Evolutionary conservation across 2,329 filamentous ascomycete genomes (phyloP), one percentile per base, ranked within the genome.

Genomic region (Alternaria arbusti): DNA sequence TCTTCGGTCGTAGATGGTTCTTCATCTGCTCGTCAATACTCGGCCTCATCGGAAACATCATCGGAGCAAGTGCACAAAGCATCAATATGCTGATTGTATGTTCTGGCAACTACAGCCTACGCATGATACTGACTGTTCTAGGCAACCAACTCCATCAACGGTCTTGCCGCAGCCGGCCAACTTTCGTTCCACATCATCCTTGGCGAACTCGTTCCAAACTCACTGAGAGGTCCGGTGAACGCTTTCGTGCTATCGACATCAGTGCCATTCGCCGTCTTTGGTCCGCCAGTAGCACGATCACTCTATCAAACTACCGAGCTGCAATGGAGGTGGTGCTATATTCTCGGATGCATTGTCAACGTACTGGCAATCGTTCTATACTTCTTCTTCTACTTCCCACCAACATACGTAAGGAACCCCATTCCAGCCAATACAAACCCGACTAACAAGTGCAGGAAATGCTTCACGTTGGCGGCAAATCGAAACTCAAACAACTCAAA

Each of bases 121-220:
- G n/a, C 3, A 10, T 20, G 13, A 5, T 22, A 32, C 65, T 70
- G 12, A 69, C 32, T 20, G 2, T 46, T 13, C 11, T 11, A 73
- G 72, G 72, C 65, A 6, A 74, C 73, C 6, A 75, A 76, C 54
- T 68, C 69, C 7, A 74, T 81, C 58, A 79, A 81, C 25, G 79
- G 79, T 4, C 71, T 81, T 20, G 79, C 78, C 6, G 77, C 78
- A 44, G 77, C 79, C 22, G 78, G 78, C 36, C 79, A 81, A 63
- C 71, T 79, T 3, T 81, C 78, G 0, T 81, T 81, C 68, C 74
- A 75, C 61, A 75, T 78, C 52, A 77, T 80, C 11, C 69, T 81
- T 1, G 78, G 77, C 6, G 79, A 81, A 58, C 74, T 81, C 6
- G 78, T 81, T 6, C 77, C 79, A 5, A 80, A 77, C 52, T 65